These are phyloP conservation scores for Plenodomus tracheiphilus DNA, from an alignment of 2,329 filamentous ascomycete species.

Conservation along the genomic window DNA sequence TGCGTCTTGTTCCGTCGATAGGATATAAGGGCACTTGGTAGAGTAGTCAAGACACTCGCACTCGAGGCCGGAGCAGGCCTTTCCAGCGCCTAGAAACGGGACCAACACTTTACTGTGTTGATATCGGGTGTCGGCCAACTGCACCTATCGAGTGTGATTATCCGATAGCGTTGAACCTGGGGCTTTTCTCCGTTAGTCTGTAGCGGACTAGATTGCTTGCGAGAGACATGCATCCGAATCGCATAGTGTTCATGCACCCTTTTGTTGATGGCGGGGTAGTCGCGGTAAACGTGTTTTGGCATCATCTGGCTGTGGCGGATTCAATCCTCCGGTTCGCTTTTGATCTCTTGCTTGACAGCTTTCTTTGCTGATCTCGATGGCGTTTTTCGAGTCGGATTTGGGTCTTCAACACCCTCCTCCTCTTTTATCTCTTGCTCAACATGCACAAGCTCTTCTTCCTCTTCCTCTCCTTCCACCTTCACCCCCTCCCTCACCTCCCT, in stretches of 20 bases:
- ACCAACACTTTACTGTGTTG: background rate
- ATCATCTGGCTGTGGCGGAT: background rate
- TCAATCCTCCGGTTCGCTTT: background rate
- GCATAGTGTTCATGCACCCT: background rate
- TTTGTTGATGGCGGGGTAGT: background rate
- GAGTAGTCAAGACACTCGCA: constrained; percentile 6
- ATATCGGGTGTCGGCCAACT: too few relatives aligned
- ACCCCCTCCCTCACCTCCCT: constrained; percentile 4
- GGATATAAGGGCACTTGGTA: too few relatives aligned
- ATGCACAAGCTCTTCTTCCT: background rate
- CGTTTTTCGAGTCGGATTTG: too few relatives aligned
- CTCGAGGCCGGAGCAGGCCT: background rate
- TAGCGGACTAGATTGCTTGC: background rate
- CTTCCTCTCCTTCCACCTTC: background rate
- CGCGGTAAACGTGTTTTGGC: background rate
- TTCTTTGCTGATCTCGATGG: background rate
- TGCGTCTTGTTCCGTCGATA: too few relatives aligned
- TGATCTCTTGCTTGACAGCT: background rate
- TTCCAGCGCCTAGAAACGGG: too few relatives aligned
- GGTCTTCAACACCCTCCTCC: too few relatives aligned
- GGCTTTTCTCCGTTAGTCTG: background rate
- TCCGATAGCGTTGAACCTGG: too few relatives aligned
- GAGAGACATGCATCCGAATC: constrained; percentile 5
- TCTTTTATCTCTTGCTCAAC: background rate
- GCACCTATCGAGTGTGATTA: too few relatives aligned